Evolutionary conservation across 441 rosid genomes (phyloP), one percentile per base, ranked within the genome.

Genomic region (Gossypium davidsonii): DNA sequence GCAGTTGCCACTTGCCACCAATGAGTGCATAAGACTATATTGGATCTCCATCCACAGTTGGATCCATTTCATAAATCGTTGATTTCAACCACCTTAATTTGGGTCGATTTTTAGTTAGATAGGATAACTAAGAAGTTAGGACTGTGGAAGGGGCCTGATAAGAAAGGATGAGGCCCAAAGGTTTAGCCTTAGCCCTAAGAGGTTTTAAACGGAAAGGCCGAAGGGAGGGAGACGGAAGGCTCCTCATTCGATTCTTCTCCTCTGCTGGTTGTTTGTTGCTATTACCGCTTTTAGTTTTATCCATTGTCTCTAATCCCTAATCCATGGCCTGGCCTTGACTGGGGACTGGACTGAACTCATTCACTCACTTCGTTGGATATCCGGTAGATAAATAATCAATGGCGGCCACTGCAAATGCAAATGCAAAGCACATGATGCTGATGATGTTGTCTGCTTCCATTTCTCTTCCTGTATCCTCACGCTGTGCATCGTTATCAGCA

Each of bases 381-480:
- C 28, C 10, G 37, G 55, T 20, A 65, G 55, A 64, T 11, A 44
- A 23, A 44, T 8, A 51, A 28, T 28, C 59, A 15, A 67, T 67
- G 71, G 60, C 48, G 60, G 71, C 59, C 37, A 61, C 14, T 17
- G 53, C 55, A 31, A 61, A n/a, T 31, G 70, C 55, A 9, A 68
- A 51, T 37, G 26, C 48, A 5, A 67, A 28, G 58, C 59, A 15
- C 28, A 66, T 46, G 34, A 66, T 66, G 56, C 70, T 6, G 58
- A 8, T 67, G 26, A 28, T 28, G 48, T 28, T 28, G 48, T 52
- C 42, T 20, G 14, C 59, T 67, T 68, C 60, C 15, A 31, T 68
- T 28, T 25, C 26, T 9, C 59, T 68, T 28, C 39, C 28, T 51
- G 6, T n/a, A 3, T 67, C 71, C 2, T 25, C 71, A n/a, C 44